These are phyloP conservation scores for Salvia sclarea DNA, from an alignment of 305 asterid species.

Conservation along the genomic window DNA sequence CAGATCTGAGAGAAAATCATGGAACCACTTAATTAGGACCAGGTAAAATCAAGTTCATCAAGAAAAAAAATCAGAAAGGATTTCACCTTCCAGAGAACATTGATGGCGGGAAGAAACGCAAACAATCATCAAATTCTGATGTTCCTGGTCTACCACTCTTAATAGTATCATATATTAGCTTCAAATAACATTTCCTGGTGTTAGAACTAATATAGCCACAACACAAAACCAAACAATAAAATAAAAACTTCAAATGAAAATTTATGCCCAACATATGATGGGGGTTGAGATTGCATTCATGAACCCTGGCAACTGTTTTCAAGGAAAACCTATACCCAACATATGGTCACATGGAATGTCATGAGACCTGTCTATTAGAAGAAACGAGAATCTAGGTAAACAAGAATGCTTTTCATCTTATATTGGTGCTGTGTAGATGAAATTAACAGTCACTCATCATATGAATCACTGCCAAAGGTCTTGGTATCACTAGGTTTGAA, in stretches of 20 bases:
- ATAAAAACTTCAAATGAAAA: slow-evolving; percentile 15
- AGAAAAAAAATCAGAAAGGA: slow-evolving; percentile 3
- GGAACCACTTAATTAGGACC: slow-evolving; percentile 9
- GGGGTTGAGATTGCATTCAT: slow-evolving; percentile 16
- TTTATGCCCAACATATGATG: not conserved
- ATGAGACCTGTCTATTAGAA: not conserved
- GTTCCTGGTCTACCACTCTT: slow-evolving; percentile 92
- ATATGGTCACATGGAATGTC: slow-evolving; percentile 20
- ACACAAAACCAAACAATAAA: not conserved
- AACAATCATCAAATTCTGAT: slow-evolving; percentile 84
- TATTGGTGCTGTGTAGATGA: not conserved
- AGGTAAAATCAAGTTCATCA: slow-evolving; percentile 25
- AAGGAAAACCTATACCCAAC: slow-evolving; percentile 12
- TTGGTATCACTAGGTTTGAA: not conserved
- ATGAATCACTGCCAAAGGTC: too few species aligned
- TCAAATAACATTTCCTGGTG: slow-evolving; percentile 37
- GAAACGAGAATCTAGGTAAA: not conserved
- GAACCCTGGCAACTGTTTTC: slow-evolving; percentile 25
- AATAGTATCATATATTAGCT: slow-evolving; percentile 93
- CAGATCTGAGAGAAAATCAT: slow-evolving; percentile 62
- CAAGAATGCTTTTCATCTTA: slow-evolving; percentile 2
- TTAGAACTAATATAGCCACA: slow-evolving; percentile 36
- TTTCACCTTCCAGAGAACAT: slow-evolving; percentile 90
- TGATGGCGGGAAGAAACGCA: slow-evolving; percentile 87
- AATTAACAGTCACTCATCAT: not conserved